phyloP scores from a whole-genome alignment of 192 early-diverging fungal genomes.

The Coemansia sp. region DNA sequence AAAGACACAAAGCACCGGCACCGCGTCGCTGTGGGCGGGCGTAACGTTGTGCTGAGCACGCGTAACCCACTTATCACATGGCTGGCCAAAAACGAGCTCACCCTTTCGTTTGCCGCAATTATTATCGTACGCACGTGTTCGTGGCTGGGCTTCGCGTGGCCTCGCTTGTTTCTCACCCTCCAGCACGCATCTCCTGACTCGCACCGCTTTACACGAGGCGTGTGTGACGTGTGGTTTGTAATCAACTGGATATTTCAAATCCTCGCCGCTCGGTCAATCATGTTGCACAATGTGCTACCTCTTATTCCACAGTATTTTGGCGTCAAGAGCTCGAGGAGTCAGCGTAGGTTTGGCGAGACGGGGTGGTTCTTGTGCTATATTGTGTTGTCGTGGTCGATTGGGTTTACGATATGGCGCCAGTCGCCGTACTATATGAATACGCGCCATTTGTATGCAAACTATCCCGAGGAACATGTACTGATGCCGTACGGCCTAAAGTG shows the following conservation, averaged over 20 bases:
- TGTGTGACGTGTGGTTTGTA: slow-evolving; percentile 62
- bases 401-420: slow-evolving; percentile 27
- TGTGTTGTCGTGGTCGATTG: slow-evolving; percentile 32
- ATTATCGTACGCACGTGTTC: slow-evolving; percentile 24
- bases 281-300: slow-evolving; percentile 54
- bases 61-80: slow-evolving; percentile 38
- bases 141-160: slow-evolving; percentile 40
- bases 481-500: slow-evolving; percentile 53
- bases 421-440: slow-evolving; percentile 55
- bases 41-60: slow-evolving; percentile 38
- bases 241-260: slow-evolving; percentile 66
- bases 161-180: slow-evolving; percentile 26
- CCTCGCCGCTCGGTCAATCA: slow-evolving; percentile 59
- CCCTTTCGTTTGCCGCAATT: slow-evolving; percentile 20
- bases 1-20: not conserved
- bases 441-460: slow-evolving; percentile 47
- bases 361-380: slow-evolving; percentile 54
- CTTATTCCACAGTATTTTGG: slow-evolving; percentile 21
- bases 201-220: slow-evolving; percentile 44
- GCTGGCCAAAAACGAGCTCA: slow-evolving; percentile 41
- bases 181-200: slow-evolving; percentile 21
- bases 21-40: slow-evolving; percentile 2
- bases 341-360: slow-evolving; percentile 57
- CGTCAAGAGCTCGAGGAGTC: slow-evolving; percentile 22
- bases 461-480: slow-evolving; percentile 49